Evolutionary conservation across 805 yeast species (phyloP).

Genomic region (Metschnikowia orientalis): DNA sequence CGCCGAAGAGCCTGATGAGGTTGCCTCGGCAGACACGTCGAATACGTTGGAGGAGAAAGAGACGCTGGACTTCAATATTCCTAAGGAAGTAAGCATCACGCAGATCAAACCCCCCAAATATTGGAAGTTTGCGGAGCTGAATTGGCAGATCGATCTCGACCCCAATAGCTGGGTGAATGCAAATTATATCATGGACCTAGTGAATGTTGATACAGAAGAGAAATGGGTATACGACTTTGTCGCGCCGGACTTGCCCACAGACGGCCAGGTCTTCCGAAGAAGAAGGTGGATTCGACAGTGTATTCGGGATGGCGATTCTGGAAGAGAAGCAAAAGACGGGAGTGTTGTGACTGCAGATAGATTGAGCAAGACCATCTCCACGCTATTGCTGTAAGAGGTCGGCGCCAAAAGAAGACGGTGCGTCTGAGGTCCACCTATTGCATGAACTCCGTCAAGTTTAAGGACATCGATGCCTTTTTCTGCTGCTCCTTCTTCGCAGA

Average conservation of each 20-base stretch:
- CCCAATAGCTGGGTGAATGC: constrained; percentile 61
- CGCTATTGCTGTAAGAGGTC: constrained; percentile 11
- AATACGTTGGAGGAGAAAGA: constrained; percentile 3
- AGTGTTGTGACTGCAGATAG: constrained; percentile 10
- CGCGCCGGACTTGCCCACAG: constrained; percentile 15
- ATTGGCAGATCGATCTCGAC: constrained; percentile 66
- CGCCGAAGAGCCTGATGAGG: constrained; percentile 2
- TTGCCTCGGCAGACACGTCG: not conserved
- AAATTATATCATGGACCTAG: constrained; percentile 46
- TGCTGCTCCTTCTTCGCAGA: constrained; percentile 37
- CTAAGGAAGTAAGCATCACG: constrained; percentile 22
- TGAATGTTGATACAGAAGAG: constrained; percentile 63
- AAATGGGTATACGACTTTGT: constrained; percentile 80
- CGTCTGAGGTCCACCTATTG: too few relatives aligned
- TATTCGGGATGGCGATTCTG: constrained; percentile 12
- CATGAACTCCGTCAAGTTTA: constrained; percentile 52
- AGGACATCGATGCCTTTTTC: constrained; percentile 25
- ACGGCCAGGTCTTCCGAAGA: constrained; percentile 47
- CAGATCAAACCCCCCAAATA: constrained; percentile 53
- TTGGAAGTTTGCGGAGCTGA: constrained; percentile 48
- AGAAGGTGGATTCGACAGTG: constrained; percentile 62
- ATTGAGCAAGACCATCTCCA: constrained; percentile 11
- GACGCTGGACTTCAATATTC: constrained; percentile 4
- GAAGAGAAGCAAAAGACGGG: constrained; percentile 5
- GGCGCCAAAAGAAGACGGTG: constrained; percentile 1